Evolutionary conservation across 352 stramenopile genomes (phyloP).

Genomic region (Globisporangium rhizosaccharum): DNA sequence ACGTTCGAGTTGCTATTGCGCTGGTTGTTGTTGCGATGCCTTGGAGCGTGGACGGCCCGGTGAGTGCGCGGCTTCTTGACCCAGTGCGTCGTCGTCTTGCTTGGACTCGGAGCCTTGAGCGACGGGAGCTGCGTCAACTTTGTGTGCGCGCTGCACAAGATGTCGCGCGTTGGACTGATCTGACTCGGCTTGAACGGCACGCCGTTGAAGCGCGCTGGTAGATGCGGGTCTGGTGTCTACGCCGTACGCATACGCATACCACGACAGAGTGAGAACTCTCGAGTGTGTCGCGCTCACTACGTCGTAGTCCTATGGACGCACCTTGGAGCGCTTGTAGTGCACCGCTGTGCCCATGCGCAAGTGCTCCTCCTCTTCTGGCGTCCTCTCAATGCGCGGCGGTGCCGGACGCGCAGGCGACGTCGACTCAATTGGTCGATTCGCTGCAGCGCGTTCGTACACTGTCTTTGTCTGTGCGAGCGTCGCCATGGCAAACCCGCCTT

Average conservation of each 20-base stretch:
- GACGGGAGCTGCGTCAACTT: conserved; percentile 50
- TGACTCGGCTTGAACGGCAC: conserved; percentile 54
- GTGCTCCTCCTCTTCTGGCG: conserved; percentile 9
- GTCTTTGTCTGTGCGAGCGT: conserved; percentile 16
- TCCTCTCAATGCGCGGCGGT: neutral
- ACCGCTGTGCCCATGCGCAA: conserved; percentile 9
- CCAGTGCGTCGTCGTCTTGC: conserved; percentile 1
- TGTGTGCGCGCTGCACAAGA: conserved; percentile 38
- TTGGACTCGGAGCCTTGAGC: conserved; percentile 12
- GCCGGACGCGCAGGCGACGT: neutral
- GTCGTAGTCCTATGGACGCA: neutral
- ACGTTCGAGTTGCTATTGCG: neutral
- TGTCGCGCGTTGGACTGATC: conserved; percentile 45
- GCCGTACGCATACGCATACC: neutral
- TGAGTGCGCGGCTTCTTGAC: neutral
- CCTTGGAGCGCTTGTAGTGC: conserved; percentile 12
- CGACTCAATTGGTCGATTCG: neutral
- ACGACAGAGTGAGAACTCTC: conserved; percentile 2
- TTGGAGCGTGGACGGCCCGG: neutral
- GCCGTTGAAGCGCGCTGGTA: conserved; percentile 58
- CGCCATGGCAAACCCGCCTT: conserved; percentile 18
- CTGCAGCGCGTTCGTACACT: conserved; percentile 14
- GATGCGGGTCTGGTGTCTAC: conserved; percentile 43
- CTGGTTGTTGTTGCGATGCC: conserved; percentile 13
- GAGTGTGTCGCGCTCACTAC: neutral